A percentile compares a stretch with the other conserved stretches of the same genome.
phyloP scores from a whole-genome alignment of 805 yeast genomes.

The Dipodascopsis uninucleata region DNA sequence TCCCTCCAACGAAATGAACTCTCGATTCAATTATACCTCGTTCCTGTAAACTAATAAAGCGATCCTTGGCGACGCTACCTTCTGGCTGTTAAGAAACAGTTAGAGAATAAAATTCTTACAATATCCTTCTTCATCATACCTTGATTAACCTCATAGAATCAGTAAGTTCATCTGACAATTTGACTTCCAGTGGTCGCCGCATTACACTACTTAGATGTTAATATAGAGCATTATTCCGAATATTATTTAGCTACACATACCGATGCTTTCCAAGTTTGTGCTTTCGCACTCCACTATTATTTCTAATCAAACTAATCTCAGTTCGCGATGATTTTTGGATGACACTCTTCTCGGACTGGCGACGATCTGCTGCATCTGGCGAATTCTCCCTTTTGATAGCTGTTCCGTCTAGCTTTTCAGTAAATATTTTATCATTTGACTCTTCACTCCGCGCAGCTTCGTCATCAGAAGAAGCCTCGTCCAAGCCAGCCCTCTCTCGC shows the following conservation, averaged over 20 bases:
- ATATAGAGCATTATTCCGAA: neutral
- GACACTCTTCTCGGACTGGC: neutral
- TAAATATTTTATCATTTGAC: conserved; percentile 53
- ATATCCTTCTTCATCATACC: no score
- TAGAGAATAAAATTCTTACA: no score
- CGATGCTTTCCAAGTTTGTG: conserved; percentile 32
- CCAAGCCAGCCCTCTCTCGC: conserved; percentile 44
- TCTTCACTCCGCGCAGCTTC: conserved; percentile 46
- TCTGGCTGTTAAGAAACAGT: conserved; percentile 54
- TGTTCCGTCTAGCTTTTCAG: conserved; percentile 58
- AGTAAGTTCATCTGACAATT: conserved; percentile 81
- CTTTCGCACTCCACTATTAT: conserved; percentile 25
- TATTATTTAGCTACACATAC: conserved; percentile 9
- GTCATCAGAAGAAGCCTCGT: conserved; percentile 38
- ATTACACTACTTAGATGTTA: conserved; percentile 37
- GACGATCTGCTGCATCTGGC: no score
- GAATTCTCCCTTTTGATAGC: conserved; percentile 52
- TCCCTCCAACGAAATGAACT: conserved; percentile 59
- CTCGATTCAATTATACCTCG: conserved; percentile 85
- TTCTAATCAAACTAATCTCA: neutral
- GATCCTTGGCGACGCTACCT: conserved; percentile 79
- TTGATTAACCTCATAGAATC: conserved; percentile 78
- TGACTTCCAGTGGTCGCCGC: conserved; percentile 59
- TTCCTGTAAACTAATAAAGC: conserved; percentile 75
- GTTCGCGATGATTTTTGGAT: neutral